Conservation (phyloP, 306 rosid genomes). For the Rosa lucieae region DNA sequence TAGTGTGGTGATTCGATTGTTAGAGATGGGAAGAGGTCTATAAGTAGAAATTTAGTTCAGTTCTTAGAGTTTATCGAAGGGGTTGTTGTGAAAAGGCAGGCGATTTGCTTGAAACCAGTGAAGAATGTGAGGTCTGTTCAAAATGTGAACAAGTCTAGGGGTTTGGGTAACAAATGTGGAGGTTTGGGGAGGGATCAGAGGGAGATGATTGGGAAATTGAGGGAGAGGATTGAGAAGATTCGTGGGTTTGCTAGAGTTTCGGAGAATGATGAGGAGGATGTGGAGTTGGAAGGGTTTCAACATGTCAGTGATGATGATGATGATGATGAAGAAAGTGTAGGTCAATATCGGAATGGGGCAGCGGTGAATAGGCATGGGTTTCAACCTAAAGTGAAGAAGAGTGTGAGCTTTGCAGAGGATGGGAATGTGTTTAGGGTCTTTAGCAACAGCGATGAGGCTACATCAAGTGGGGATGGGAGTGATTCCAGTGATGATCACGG, state of each 20-base stretch:
- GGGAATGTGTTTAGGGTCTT: conserved; percentile 47
- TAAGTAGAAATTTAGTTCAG: conserved; percentile 65
- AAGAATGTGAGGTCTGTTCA: conserved; percentile 45
- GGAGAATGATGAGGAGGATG: conserved; percentile 46
- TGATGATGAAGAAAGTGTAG: conserved; percentile 35
- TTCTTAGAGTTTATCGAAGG: conserved; percentile 72
- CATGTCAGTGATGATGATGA: conserved; percentile 37
- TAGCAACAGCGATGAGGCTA: conserved; percentile 31
- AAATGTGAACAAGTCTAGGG: conserved; percentile 37
- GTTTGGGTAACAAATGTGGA: conserved; percentile 20
- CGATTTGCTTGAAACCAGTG: conserved; percentile 32
- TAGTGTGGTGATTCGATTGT: conserved; percentile 65
- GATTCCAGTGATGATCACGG: conserved; percentile 63
- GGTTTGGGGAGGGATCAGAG: conserved; percentile 42
- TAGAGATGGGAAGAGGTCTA: conserved; percentile 61
- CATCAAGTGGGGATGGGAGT: conserved; percentile 47
- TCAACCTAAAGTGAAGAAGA: conserved; percentile 70
- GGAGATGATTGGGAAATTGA: conserved; percentile 58
- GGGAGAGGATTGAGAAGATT: conserved; percentile 74
- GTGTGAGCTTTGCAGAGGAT: conserved; percentile 74
- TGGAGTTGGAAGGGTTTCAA: conserved; percentile 45
- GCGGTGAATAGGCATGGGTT: conserved; percentile 34
- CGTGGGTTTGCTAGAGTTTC: conserved; percentile 46
- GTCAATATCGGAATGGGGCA: conserved; percentile 30
- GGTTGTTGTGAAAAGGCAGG: conserved; percentile 48